Evolutionary conservation across 371 early-diverging fungal species (phyloP), one percentile per base, ranked within the genome.

Genomic region (Haplosporangium sp.): DNA sequence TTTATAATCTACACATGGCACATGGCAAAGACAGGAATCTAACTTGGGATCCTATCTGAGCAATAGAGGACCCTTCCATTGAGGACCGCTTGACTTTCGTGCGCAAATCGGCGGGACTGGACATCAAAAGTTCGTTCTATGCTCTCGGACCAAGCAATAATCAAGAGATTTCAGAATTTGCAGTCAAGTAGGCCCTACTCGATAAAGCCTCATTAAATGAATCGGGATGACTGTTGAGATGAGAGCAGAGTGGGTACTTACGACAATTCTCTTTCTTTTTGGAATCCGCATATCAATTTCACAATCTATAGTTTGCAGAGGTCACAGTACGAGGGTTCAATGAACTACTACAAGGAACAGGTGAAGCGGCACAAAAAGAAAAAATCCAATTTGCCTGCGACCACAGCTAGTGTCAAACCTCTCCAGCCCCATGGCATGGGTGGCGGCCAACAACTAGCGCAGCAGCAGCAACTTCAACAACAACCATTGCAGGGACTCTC

Each of bases 361-460:
- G 86, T 89, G 16, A 94, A 94, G 60, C 83, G 90, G 8, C 67
- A 90, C 42, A 91, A 91, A 56, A 91, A 90, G 81, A 94, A 94
- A 68, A 86, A 86, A 68, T 75, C 90, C 0, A 87, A 86, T 52
- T 54, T 94, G 6, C 87, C 90, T 6, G 83, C 87, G 6, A 84
- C 89, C 14, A 59, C 87, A 0, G 77, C 85, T 3, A 57, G 73
- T 8, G 67, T 73, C 11, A 72, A 71, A 52, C 69, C 67, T n/a
- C 67, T 62, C 20, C 83, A 59, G 14, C 71, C 64, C 41, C 43
- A 67, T 55, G 23, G 42, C 29, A 18, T 21, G 0, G 69, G 69
- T 23, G 59, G 82, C 72, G 57, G 58, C 12, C 84, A 79, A 20
- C 80, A 75, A 14, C 62, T 65, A 46, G 82, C 75, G 47, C 73